phyloP scores from a whole-genome alignment of 1,284 basidiomycete species.

The Boletus mariae region DNA sequence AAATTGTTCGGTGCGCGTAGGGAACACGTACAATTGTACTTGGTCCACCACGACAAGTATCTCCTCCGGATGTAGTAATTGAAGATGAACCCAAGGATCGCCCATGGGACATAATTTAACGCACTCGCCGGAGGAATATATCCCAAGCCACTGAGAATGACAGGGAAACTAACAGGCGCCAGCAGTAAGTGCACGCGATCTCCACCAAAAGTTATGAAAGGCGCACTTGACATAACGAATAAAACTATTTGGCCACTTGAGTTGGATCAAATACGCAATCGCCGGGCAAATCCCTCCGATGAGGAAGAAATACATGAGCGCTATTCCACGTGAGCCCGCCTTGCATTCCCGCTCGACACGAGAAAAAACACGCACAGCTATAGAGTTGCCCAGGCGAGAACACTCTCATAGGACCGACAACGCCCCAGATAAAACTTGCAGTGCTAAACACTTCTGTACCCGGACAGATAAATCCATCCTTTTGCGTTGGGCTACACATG shows the following conservation, averaged over 20 bases:
- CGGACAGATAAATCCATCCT: constrained; percentile 39
- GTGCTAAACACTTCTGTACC: constrained; percentile 38
- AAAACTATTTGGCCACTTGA: constrained; percentile 41
- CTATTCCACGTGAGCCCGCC: constrained; percentile 2
- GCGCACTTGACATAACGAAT: constrained; percentile 45
- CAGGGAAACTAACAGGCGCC: constrained; percentile 37
- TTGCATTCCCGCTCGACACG: too few species aligned
- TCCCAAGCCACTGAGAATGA: constrained; percentile 51
- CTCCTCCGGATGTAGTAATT: constrained; percentile 48
- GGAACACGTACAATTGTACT: constrained; percentile 46
- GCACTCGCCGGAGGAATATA: constrained; percentile 50
- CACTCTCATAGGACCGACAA: constrained; percentile 36
- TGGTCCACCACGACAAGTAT: constrained; percentile 52
- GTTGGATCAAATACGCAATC: constrained; percentile 37
- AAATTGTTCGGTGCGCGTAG: background rate
- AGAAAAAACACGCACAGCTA: constrained; percentile 14
- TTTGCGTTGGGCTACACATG: constrained; percentile 25
- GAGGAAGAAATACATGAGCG: constrained; percentile 54
- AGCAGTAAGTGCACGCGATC: too few species aligned
- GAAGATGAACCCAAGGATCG: constrained; percentile 50
- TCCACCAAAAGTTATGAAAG: too few species aligned
- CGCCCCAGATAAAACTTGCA: constrained; percentile 42
- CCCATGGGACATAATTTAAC: constrained; percentile 47
- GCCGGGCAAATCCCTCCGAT: constrained; percentile 48
- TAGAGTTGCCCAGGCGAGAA: constrained; percentile 29